Base-by-base conservation (phyloP, 2,329 filamentous ascomycete species). In the Alternaria solani region DNA sequence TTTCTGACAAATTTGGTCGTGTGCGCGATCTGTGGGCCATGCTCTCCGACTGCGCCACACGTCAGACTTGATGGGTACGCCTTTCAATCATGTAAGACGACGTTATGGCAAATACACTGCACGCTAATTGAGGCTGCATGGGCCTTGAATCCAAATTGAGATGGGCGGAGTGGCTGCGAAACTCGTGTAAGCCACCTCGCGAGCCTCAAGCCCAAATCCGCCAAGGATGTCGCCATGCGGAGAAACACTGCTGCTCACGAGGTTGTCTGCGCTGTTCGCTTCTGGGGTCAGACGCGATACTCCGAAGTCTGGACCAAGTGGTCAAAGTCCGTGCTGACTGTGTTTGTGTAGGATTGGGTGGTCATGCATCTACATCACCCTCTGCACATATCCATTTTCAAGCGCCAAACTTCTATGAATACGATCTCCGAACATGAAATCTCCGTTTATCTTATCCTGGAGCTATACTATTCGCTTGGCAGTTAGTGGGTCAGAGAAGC, bases 391-490 rank as follows among this genome's bases (percentile, higher is more conserved):
- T 39, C 16, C 49, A 8, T 18, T 25, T 49, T 49, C 30, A 25
- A 38, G 46, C 20, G n/a, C 32, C 5, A 46, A 23, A 18, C 20
- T 23, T 32, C 23, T 43, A 52, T 34, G 41, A 36, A 42, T n/a
- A 55, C 41, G 25, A 28, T n/a, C 12, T 43, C 39, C 42, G 39
- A 28, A 48, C 2, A 7, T 25, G 51, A 48, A 59, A 56, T 62
- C 7, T 62, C 59, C 51, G 47, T 39, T 14, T 7, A 12, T 20
- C 20, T 25, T 28, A 34, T n/a, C 36, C 30, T 36, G 23, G 7
- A 42, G 23, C 30, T n/a, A 46, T 14, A 34, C 47, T 28, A 44
- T 2, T 9, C 43, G 38, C 46, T 16, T 59, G 34, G 47, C 20
- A 32, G 23, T 34, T 51, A 30, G 32, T n/a, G 11, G 14, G 48